Evolutionary conservation across 2,329 filamentous ascomycete species (phyloP).

Genomic region (Fusarium scirpi): DNA sequence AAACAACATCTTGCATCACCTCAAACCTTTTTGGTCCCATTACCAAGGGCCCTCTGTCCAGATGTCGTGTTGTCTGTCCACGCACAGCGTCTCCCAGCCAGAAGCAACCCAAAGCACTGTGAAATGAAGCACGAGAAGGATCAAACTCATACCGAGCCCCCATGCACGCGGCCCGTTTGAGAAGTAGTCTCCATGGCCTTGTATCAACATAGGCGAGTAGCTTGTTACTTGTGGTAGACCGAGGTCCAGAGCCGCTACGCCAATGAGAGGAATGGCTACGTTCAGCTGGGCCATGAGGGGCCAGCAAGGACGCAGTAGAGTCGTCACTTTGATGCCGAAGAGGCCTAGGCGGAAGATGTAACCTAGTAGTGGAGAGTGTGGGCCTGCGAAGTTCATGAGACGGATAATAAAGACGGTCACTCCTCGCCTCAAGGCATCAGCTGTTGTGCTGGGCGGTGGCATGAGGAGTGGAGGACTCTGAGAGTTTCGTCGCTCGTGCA

Average conservation of each 20-base stretch:
- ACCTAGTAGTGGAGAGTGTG: conserved; percentile 48
- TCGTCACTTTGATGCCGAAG: conserved; percentile 76
- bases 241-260: conserved; percentile 76
- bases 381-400: conserved; percentile 40
- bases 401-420: conserved; percentile 53
- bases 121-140: conserved; percentile 52
- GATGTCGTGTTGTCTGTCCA: conserved; percentile 41
- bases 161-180: conserved; percentile 40
- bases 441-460: conserved; percentile 59
- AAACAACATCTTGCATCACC: conserved; percentile 1
- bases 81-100: conserved; percentile 52
- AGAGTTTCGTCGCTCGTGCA: conserved; percentile 27
- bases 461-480: conserved; percentile 61
- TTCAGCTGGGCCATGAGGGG: conserved; percentile 75
- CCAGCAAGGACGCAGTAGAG: conserved; percentile 75
- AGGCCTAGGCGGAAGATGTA: conserved; percentile 65
- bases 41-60: conserved; percentile 51
- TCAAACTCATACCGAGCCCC: conserved; percentile 49
- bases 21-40: background rate
- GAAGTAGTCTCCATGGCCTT: conserved; percentile 31
- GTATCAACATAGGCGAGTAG: conserved; percentile 17
- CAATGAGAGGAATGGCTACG: conserved; percentile 74
- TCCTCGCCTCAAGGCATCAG: conserved; percentile 51
- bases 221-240: conserved; percentile 51
- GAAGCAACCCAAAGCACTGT: conserved; percentile 52